Percentiles rank a stretch among this genome's conserved stretches.
Conservation (phyloP, 352 stramenopile species). For the Pythium periplocum region DNA sequence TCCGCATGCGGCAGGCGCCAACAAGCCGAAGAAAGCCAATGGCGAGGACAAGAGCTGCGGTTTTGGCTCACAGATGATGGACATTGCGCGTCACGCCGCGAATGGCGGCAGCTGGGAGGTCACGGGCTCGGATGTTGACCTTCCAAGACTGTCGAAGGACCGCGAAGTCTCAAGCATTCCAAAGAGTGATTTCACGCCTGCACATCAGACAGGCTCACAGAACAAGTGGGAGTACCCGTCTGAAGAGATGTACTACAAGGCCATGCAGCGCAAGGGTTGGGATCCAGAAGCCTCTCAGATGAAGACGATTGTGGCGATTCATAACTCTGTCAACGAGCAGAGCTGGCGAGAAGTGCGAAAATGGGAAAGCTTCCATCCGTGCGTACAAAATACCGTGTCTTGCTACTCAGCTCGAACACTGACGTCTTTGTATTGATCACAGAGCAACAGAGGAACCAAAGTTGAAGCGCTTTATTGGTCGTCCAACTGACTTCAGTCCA, state of each 20-base stretch:
- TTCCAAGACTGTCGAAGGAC: conserved; percentile 55
- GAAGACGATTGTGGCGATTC: conserved; percentile 94
- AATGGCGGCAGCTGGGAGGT: conserved; percentile 20
- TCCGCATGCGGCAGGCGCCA: conserved; percentile 18
- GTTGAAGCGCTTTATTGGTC: conserved; percentile 93
- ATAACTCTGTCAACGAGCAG: conserved; percentile 97
- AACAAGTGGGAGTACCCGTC: conserved; percentile 95
- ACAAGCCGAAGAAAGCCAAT: conserved; percentile 3
- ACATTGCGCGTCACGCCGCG: conserved; percentile 33
- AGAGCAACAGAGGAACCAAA: conserved; percentile 40
- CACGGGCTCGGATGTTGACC: conserved; percentile 17
- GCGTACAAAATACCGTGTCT: conserved; percentile 5
- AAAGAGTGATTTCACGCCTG: conserved; percentile 83
- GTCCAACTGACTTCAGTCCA: conserved; percentile 92
- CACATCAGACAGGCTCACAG: conserved; percentile 45
- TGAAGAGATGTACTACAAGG: conserved; percentile 98
- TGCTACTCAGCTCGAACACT: too few species aligned
- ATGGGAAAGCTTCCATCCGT: conserved; percentile 76
- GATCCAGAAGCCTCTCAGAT: conserved; percentile 89
- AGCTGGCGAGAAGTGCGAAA: conserved; percentile 92
- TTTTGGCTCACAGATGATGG: conserved; percentile 62
- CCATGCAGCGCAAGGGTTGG: conserved; percentile 96
- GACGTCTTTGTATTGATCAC: too few species aligned
- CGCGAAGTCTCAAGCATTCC: conserved; percentile 93
- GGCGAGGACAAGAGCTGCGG: conserved; percentile 20